phyloP scores from a whole-genome alignment of 306 rosid species.

The Astragalus glycyphyllos region DNA sequence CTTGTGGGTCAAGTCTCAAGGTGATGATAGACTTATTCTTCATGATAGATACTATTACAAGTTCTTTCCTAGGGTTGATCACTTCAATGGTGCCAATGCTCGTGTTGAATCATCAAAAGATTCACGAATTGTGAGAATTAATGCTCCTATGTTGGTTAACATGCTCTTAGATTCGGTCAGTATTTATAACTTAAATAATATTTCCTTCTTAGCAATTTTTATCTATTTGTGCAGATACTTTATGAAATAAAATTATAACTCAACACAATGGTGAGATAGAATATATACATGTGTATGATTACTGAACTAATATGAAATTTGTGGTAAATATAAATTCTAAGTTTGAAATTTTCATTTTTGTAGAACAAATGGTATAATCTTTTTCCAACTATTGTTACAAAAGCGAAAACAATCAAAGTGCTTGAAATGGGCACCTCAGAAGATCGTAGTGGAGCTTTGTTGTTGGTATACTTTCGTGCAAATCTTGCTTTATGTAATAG shows the following conservation, averaged over 20 bases:
- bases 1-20: conserved; percentile 58
- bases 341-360: neutral
- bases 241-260: too few species aligned
- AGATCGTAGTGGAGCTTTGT: conserved; percentile 57
- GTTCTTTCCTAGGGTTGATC: conserved; percentile 47
- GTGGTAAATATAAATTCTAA: neutral
- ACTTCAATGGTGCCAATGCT: conserved; percentile 39
- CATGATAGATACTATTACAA: conserved; percentile 49
- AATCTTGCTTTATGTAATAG: too few species aligned
- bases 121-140: conserved; percentile 52
- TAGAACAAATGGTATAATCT: conserved; percentile 65
- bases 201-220: neutral
- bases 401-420: conserved; percentile 56
- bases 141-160: conserved; percentile 52
- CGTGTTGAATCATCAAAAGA: conserved; percentile 66
- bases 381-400: conserved; percentile 61
- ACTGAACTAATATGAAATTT: too few species aligned
- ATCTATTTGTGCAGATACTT: neutral
- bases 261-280: too few species aligned
- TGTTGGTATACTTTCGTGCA: conserved; percentile 69
- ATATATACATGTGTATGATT: too few species aligned
- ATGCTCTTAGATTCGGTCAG: conserved; percentile 62
- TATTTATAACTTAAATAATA: too few species aligned
- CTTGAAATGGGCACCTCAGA: conserved; percentile 52
- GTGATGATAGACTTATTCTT: conserved; percentile 45